phyloP scores from a whole-genome alignment of 164 flowering plant genomes.

The Magnolia changhungtana region DNA sequence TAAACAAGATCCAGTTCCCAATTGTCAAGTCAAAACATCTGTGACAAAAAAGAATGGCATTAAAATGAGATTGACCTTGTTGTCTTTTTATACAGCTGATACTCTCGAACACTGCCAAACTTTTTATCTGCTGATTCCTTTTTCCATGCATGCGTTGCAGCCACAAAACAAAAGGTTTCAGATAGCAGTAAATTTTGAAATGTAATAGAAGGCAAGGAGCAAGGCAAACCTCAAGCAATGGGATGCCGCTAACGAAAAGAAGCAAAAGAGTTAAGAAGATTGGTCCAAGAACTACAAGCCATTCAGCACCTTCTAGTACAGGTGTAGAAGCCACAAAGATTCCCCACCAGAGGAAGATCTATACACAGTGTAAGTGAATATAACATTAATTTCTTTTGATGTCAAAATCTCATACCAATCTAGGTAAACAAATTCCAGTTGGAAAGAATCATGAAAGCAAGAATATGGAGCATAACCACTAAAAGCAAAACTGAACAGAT shows the following conservation, averaged over 20 bases:
- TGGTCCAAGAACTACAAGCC: slow-evolving; percentile 88
- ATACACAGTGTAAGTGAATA: slow-evolving; percentile 11
- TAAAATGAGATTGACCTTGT: slow-evolving; percentile 56
- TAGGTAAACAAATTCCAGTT: not conserved
- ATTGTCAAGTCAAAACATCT: not conserved
- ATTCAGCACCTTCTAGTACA: slow-evolving; percentile 70
- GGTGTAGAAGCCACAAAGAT: slow-evolving; percentile 80
- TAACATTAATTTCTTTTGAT: not conserved
- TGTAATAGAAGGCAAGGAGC: not conserved
- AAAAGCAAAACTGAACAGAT: not conserved
- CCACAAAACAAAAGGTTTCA: slow-evolving; percentile 1
- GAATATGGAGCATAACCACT: not conserved
- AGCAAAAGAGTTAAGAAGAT: slow-evolving; percentile 77
- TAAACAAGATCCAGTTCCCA: slow-evolving; percentile 1
- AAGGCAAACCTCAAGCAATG: slow-evolving; percentile 80
- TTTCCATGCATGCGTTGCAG: slow-evolving; percentile 9
- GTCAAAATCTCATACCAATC: not conserved
- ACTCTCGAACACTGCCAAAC: slow-evolving; percentile 53
- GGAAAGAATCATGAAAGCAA: not conserved
- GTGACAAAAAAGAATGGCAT: not conserved
- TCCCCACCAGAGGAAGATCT: slow-evolving; percentile 99
- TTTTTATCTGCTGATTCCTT: slow-evolving; percentile 93
- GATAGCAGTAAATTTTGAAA: not conserved
- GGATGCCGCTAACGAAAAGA: slow-evolving; percentile 93
- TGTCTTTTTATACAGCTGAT: slow-evolving; percentile 57